Conservation (phyloP, 768 basidiomycete genomes). For the Xerocomus potaroensis region DNA sequence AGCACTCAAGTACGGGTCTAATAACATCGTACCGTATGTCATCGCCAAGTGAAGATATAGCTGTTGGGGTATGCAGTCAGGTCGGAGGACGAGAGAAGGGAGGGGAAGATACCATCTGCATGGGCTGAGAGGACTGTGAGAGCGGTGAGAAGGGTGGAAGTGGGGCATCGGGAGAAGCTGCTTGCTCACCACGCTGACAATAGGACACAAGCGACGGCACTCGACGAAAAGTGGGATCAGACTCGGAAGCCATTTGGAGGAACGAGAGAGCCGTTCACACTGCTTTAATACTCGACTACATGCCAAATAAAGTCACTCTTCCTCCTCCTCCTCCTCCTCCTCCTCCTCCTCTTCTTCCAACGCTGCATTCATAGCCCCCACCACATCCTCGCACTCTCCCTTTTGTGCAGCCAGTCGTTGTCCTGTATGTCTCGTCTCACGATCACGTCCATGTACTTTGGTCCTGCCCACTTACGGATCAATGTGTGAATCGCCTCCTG, state of each 20-base stretch:
- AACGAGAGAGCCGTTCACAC: not conserved
- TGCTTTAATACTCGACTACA: slow-evolving; percentile 13
- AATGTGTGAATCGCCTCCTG: slow-evolving; percentile 90
- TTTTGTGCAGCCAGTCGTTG: slow-evolving; percentile 77
- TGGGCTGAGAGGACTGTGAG: slow-evolving; percentile 54
- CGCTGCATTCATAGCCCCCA: slow-evolving; percentile 78
- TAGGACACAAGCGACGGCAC: slow-evolving; percentile 62
- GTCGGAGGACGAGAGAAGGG: not conserved
- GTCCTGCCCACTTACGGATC: slow-evolving; percentile 66
- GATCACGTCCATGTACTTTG: slow-evolving; percentile 2
- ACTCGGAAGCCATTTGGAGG: slow-evolving; percentile 32
- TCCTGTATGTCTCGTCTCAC: slow-evolving; percentile 45
- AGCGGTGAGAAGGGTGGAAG: slow-evolving; percentile 3
- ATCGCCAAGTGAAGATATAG: slow-evolving; percentile 60
- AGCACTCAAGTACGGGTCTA: slow-evolving; percentile 70
- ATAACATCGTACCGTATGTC: slow-evolving; percentile 58
- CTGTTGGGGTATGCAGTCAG: slow-evolving; percentile 33
- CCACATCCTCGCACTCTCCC: slow-evolving; percentile 71
- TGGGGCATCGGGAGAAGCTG: not conserved
- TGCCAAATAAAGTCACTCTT: slow-evolving; percentile 15
- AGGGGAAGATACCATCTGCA: slow-evolving; percentile 46
- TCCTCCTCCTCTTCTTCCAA: slow-evolving; percentile 44
- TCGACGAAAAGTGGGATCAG: slow-evolving; percentile 33
- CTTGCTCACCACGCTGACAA: slow-evolving; percentile 65
- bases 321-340: slow-evolving; percentile 9